phyloP scores from a whole-genome alignment of 495 filamentous ascomycete species.

The Penicillium goetzii region DNA sequence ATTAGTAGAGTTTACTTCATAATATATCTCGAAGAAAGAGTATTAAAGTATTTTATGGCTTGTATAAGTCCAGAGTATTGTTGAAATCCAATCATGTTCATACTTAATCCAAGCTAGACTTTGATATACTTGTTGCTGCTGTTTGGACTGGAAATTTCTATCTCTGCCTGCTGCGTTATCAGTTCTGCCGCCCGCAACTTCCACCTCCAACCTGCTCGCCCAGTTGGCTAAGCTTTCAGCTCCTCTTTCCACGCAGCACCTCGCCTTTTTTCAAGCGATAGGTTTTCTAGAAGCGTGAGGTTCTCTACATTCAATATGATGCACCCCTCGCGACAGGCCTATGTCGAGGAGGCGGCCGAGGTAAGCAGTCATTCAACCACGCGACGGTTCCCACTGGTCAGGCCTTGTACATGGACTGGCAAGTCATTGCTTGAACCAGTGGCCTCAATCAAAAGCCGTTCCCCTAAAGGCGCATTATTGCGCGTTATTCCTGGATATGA shows the following conservation, averaged over 20 bases:
- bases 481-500: not conserved
- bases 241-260: not conserved
- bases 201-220: conserved; percentile 14
- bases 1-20: not conserved
- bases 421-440: not conserved
- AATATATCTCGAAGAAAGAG: not conserved
- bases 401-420: not conserved
- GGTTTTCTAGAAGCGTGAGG: conserved; percentile 10
- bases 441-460: not conserved
- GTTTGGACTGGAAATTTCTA: conserved; percentile 9
- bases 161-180: conserved; percentile 16
- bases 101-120: not conserved
- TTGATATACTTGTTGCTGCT: not conserved
- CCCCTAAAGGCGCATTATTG: too few relatives aligned
- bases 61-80: too few relatives aligned
- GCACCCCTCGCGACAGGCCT: conserved; percentile 92
- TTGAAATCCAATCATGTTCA: not conserved
- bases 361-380: conserved; percentile 54
- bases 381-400: not conserved
- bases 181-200: conserved; percentile 31
- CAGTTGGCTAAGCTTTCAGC: conserved; percentile 9
- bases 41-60: too few relatives aligned
- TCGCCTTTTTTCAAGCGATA: not conserved
- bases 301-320: conserved; percentile 59
- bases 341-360: conserved; percentile 86